A percentile compares a stretch with the other conserved stretches of the same genome.
These are phyloP conservation scores for Typha latifolia DNA, from an alignment of 176 grass and related monocot species.

Conservation along the genomic window DNA sequence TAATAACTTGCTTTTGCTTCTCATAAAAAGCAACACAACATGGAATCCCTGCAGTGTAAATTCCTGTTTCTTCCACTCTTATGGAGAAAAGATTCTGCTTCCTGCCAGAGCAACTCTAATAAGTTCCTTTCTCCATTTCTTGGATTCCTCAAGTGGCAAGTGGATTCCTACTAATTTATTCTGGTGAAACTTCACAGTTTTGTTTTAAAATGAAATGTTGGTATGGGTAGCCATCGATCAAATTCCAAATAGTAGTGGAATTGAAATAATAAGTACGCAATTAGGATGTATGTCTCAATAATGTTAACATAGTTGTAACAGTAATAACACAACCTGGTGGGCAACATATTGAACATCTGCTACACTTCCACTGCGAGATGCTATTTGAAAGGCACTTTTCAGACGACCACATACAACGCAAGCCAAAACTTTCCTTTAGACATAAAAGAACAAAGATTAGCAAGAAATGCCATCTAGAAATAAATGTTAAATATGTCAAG, in stretches of 20 bases:
- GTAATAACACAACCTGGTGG: constrained; percentile 58
- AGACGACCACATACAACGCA: constrained; percentile 80
- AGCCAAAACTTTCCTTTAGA: constrained; percentile 83
- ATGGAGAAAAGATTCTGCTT: too few relatives aligned
- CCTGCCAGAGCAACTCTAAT: too few relatives aligned
- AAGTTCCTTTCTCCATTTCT: too few relatives aligned
- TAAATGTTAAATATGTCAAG: too few relatives aligned
- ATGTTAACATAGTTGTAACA: background rate
- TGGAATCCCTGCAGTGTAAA: too few relatives aligned
- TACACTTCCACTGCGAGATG: constrained; percentile 86
- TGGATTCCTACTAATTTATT: too few relatives aligned
- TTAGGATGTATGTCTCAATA: background rate
- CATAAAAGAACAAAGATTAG: background rate
- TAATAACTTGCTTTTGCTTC: too few relatives aligned
- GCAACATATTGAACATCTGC: constrained; percentile 99
- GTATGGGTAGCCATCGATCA: background rate
- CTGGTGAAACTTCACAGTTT: too few relatives aligned
- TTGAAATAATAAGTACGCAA: background rate
- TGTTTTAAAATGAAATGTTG: background rate
- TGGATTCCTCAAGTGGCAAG: too few relatives aligned
- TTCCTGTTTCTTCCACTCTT: too few relatives aligned
- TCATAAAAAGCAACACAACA: too few relatives aligned
- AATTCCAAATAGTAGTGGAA: background rate
- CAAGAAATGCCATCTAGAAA: too few relatives aligned
- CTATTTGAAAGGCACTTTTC: constrained; percentile 95